These are phyloP conservation scores for Fistulinella prunicolor DNA, from an alignment of 768 basidiomycete genomes.

Conservation along the genomic window DNA sequence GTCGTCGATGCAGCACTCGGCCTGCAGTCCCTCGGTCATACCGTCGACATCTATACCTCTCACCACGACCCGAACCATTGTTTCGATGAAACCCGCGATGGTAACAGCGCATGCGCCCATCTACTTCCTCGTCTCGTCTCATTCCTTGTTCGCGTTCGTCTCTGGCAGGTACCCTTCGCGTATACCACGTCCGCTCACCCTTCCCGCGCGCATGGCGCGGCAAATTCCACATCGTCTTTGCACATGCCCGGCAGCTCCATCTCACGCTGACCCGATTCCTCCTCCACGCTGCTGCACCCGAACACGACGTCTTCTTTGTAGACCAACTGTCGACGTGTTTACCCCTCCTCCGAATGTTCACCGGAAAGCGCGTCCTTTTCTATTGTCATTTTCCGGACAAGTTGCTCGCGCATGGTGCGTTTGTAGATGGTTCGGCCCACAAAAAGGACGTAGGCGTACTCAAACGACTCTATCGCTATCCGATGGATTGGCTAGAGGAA, in stretches of 20 bases:
- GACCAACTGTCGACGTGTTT: conserved; percentile 94
- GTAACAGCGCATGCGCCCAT: too few species aligned
- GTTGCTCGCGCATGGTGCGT: conserved; percentile 68
- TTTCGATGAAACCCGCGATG: conserved; percentile 92
- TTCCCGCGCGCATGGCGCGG: conserved; percentile 80
- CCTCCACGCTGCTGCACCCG: conserved; percentile 40
- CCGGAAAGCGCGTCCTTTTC: conserved; percentile 82
- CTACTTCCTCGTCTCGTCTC: conserved; percentile 18
- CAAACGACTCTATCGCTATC: conserved; percentile 77
- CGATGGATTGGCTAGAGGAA: conserved; percentile 91
- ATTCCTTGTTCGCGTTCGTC: not conserved
- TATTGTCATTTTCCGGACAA: conserved; percentile 99
- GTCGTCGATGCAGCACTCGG: conserved; percentile 94
- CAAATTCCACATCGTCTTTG: conserved; percentile 84
- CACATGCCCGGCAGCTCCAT: conserved; percentile 86
- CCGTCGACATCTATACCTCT: conserved; percentile 88
- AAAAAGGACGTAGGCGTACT: conserved; percentile 47
- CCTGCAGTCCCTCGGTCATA: conserved; percentile 79
- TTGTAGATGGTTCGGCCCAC: conserved; percentile 50
- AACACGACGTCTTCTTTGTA: conserved; percentile 86
- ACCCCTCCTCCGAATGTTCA: conserved; percentile 70
- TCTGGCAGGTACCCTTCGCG: conserved; percentile 69
- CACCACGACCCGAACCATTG: conserved; percentile 85
- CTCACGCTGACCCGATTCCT: conserved; percentile 56
- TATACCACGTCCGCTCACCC: conserved; percentile 68